These are phyloP conservation scores for Fusarium haematococcum DNA, from an alignment of 2,329 filamentous ascomycete genomes.

Conservation along the genomic window DNA sequence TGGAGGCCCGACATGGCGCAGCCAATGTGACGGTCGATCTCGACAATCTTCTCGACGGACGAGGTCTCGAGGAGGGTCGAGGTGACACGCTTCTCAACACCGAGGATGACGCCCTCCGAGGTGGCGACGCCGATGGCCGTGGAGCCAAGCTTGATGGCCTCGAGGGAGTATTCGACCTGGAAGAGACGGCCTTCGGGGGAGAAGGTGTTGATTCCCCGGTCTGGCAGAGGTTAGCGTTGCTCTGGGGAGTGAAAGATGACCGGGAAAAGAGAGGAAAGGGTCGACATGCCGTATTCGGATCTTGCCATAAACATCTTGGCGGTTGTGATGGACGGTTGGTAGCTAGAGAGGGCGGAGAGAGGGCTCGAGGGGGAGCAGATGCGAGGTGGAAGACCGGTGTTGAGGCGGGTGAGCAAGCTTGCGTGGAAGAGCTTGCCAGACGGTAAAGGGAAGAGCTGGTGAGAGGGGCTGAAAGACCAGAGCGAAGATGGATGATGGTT, in stretches of 20 bases:
- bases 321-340: constrained; percentile 42
- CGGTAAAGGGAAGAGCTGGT: constrained; percentile 3
- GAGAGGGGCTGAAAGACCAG: constrained; percentile 16
- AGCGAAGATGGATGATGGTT: constrained; percentile 17
- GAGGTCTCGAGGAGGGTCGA: constrained; percentile 97
- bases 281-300: constrained; percentile 94
- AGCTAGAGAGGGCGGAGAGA: constrained; percentile 21
- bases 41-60: constrained; percentile 99
- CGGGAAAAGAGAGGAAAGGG: constrained; percentile 35
- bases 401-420: neutral
- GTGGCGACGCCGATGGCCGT: constrained; percentile 99
- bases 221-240: constrained; percentile 59
- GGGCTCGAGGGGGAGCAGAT: neutral
- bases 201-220: constrained; percentile 99
- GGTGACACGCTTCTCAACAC: constrained; percentile 98
- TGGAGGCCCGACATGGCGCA: constrained; percentile 99
- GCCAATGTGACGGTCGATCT: constrained; percentile 98
- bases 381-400: neutral
- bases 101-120: constrained; percentile 92
- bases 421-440: neutral
- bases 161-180: constrained; percentile 99
- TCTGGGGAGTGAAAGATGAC: neutral
- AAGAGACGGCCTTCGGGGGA: constrained; percentile 99
- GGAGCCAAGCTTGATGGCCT: constrained; percentile 99
- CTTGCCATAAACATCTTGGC: constrained; percentile 98